Evolutionary conservation across 1,284 basidiomycete species (phyloP), one percentile per base, ranked within the genome.

Genomic region (Malassezia dermatis): DNA sequence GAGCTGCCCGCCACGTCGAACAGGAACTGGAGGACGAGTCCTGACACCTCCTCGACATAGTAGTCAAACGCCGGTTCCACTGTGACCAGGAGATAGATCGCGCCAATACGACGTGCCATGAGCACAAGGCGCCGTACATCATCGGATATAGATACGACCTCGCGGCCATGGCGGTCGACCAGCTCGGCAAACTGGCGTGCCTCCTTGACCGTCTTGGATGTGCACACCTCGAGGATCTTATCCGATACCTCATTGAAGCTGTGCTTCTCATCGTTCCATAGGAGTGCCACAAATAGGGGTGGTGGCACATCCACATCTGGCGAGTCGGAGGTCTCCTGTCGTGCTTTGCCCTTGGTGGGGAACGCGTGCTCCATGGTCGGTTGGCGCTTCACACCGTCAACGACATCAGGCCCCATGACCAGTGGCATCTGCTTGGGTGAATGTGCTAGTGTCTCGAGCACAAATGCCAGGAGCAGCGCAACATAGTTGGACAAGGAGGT

Each of bases 191-290:
- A 57, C 7, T 35, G 19, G 7, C 55, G 55, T 30, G 86, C 78
- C 4, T 80, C 81, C 6, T 80, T 76, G 0, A 86, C 86, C 13
- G 44, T 48, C 44, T 48, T 34, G 24, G 39, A 19, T 6, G 44
- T 28, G 30, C 26, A 31, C 21, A 57, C 55, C 19, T 65, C 66
- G 40, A 63, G 57, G 45, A 56, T 45, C 31, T 40, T 47, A 31
- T 71, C 68, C 23, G 66, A 60, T 53, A 95, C 84, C 69, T 96
- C 89, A 49, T 86, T 84, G 66, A 87, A 88, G 2, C 88, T 90
- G 75, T 96, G 94, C 66, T 90, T 94, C 75, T 99, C 94, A 76
- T 96, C 93, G 75, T 94, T 91, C 90, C 90, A 96, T 2, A 96
- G 77, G 17, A 94, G 79, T 51, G 96, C 81, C 21, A 86, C 86